These are phyloP conservation scores for Styphnolobium japonicum DNA, from an alignment of 306 rosid genomes.

Conservation along the genomic window DNA sequence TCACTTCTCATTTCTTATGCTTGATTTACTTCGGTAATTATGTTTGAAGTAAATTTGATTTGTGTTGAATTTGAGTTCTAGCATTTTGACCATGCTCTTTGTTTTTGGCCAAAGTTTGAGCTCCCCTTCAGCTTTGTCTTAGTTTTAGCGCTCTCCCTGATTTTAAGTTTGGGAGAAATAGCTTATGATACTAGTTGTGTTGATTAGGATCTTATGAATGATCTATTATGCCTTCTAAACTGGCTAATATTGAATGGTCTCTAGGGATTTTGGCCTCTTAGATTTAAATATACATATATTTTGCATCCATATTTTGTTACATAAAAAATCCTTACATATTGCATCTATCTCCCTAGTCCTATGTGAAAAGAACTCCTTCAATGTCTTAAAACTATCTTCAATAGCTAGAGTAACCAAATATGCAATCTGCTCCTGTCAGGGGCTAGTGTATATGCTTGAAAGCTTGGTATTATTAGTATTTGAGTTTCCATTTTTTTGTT, in stretches of 20 bases:
- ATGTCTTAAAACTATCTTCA: background rate
- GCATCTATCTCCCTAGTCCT: background rate
- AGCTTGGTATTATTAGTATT: slow-evolving; percentile 12
- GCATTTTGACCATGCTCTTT: background rate
- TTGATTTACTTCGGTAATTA: background rate
- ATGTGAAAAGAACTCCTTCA: background rate
- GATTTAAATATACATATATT: background rate
- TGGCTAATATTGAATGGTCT: background rate
- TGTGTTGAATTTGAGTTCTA: background rate
- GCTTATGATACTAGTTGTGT: background rate
- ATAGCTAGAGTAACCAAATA: background rate
- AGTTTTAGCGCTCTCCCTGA: background rate
- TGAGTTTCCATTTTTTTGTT: slow-evolving; percentile 8
- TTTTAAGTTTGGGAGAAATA: background rate
- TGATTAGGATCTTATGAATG: too few species aligned
- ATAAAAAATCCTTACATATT: background rate
- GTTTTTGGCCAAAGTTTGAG: slow-evolving; percentile 5
- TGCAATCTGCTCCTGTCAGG: background rate
- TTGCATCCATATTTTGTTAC: background rate
- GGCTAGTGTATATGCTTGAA: slow-evolving; percentile 9
- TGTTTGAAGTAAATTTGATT: slow-evolving; percentile 1
- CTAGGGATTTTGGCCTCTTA: background rate
- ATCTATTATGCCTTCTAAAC: background rate
- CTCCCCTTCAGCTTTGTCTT: background rate
- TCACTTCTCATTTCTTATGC: background rate